Base-by-base conservation (phyloP, 2,329 filamentous ascomycete species). In the Calonectria crousiana region DNA sequence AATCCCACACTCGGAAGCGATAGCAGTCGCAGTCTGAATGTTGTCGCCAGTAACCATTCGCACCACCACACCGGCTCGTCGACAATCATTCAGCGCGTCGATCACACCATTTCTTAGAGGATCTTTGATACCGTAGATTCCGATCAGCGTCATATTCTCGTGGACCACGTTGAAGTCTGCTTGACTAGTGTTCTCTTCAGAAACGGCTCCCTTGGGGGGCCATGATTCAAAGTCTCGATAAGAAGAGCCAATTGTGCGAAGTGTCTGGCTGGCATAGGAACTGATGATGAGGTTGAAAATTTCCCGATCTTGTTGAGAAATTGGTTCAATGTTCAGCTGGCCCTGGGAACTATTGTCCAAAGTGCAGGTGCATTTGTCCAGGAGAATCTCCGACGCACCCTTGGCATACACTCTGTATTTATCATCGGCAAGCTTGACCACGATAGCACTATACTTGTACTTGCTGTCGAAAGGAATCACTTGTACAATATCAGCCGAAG, bases 181-280 rank as follows among this genome's bases (percentile, higher is more conserved):
- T n/a, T 74, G 34, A 5, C 32, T 53, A 11, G 94, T 92, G 74
- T 94, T 93, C 18, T 79, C 77, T n/a, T 90, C 88, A 69, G 94
- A 93, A 20, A 89, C 85, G n/a, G 89, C 92, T 65, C 89, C 87
- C 75, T 93, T 90, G 28, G 89, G 93, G 38, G 94, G 94, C 93
- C 93, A 95, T 68, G 85, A 87, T 66, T 92, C 88, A 74, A 93
- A 95, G 77, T 96, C 94, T 64, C 91, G 90, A 83, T 94, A 95
- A 16, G 94, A 88, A 76, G 95, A 88, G 32, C 90, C 93, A 73
- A 95, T 95, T 1, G 93, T 95, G 71, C 94, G 92, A 23, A 95
- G 89, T 20, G 93, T 95, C 56, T 91, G 87, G 13, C 87, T 88
- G 20, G 92, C 92, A 76, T 93, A 93, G 6, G 87, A 86, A 67